Evolutionary conservation across 1,284 basidiomycete species (phyloP), one percentile per base, ranked within the genome.

Genomic region (Schizophyllum amplum): DNA sequence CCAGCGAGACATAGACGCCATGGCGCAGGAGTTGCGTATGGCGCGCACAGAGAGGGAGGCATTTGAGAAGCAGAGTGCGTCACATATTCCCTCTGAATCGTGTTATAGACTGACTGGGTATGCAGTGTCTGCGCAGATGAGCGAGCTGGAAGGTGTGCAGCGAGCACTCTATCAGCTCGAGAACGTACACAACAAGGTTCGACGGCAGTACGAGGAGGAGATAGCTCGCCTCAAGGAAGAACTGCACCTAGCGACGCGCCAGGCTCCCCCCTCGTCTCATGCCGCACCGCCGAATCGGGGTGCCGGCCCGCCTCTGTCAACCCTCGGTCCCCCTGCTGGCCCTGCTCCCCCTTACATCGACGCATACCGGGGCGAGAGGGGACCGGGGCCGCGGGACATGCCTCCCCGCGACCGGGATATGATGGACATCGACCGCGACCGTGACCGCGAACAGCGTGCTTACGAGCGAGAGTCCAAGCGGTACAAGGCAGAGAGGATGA

Each of bases 141-240:
- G 68, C 62, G 76, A 78, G 61, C 69, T 78, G 61, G 77, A 72
- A 55, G 72, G 72, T 57, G 76, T 78, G 61, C 71, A 74, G n/a
- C 72, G 74, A 61, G 71, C 75, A 0, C 69, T 78, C 13, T 76
- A 75, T 59, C 75, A 78, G 62, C 72, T 78, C 54, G 76, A 78
- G 60, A 66, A 68, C 1, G 72, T 74, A 55, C 76, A 78, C 56
- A 67, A 65, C 47, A 76, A 76, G 63, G 69, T 77, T 21, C 70
- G 75, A 46, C 69, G 70, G 51, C 71, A 72, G 55, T 78, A 73
- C 60, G 76, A 78, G 57, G 75, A 77, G 9, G 76, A 78, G 57
- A 63, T 78, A 56, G 72, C 76, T 11, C 77, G 86, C 27, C 75
- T 92, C 13, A 80, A 85, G 24, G 70, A 77, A 13, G 86, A 90